phyloP scores from a whole-genome alignment of 2,329 filamentous ascomycete genomes.

The Fusarium ramigenum region DNA sequence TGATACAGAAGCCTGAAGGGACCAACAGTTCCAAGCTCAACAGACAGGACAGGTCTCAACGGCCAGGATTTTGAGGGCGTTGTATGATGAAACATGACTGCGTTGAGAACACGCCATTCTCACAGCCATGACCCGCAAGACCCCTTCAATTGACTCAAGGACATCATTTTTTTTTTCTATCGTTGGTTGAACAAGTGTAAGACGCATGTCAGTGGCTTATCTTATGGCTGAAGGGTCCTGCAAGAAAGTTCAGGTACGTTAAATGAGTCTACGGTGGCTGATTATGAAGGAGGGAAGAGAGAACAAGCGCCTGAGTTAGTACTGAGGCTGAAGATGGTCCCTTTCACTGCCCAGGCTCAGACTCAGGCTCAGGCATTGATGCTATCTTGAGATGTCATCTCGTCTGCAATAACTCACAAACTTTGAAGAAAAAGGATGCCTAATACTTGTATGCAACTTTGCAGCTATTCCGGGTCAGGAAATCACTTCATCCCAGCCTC shows the following conservation, averaged over 20 bases:
- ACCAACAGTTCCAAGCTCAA: slow-evolving; percentile 9
- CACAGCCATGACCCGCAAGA: slow-evolving; percentile 16
- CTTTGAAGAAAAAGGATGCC: neutral
- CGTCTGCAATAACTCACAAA: slow-evolving; percentile 6
- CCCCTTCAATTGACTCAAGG: neutral
- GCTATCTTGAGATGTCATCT: slow-evolving; percentile 33
- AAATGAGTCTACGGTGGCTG: slow-evolving; percentile 14
- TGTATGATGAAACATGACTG: slow-evolving; percentile 34
- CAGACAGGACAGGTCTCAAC: slow-evolving; percentile 19
- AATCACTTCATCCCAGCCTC: slow-evolving; percentile 2
- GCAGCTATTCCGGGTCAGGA: neutral
- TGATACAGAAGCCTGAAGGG: neutral
- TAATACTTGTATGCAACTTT: neutral
- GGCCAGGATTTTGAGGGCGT: slow-evolving; percentile 25
- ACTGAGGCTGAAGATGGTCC: neutral
- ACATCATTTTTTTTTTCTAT: neutral
- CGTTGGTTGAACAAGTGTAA: neutral
- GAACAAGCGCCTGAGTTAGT: neutral
- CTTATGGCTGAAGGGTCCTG: neutral
- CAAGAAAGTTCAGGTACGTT: slow-evolving; percentile 16
- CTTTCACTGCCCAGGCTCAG: neutral
- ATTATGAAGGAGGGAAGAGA: slow-evolving; percentile 7
- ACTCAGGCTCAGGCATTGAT: slow-evolving; percentile 6
- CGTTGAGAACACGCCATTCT: slow-evolving; percentile 22
- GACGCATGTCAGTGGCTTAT: neutral